Percentiles rank a stretch among this genome's conserved stretches.
Conservation (phyloP, 495 filamentous ascomycete species). For the Aeminium ludgeri region DNA sequence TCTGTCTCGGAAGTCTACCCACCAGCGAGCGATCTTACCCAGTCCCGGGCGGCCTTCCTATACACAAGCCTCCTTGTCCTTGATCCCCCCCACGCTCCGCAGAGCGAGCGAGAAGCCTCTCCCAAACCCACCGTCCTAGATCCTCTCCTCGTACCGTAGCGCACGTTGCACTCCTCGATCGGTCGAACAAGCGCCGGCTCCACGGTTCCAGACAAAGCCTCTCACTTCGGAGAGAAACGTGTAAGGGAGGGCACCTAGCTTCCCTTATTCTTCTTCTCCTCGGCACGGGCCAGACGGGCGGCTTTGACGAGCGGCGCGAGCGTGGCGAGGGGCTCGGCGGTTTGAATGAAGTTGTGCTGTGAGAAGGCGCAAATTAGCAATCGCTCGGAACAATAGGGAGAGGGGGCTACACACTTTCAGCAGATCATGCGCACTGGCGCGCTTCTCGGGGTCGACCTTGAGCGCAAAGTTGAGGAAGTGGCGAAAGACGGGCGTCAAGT, state of each 20-base stretch:
- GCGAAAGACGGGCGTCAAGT: constrained; percentile 60
- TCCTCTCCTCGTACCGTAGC: no score
- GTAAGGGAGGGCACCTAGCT: not conserved
- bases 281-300: constrained; percentile 62
- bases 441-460: constrained; percentile 91
- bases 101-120: no score
- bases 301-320: constrained; percentile 72
- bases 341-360: constrained; percentile 79
- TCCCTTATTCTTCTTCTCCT: constrained; percentile 53
- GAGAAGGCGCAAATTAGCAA: constrained; percentile 2
- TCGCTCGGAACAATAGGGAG: not conserved
- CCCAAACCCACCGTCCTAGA: no score
- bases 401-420: constrained; percentile 47
- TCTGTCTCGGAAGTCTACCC: no score
- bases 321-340: constrained; percentile 56
- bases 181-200: no score
- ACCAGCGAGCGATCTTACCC: no score
- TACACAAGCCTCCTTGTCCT: no score
- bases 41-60: no score
- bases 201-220: no score
- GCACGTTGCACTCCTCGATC: no score
- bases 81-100: no score
- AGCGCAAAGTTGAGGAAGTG: constrained; percentile 83
- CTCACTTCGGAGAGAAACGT: no score
- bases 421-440: constrained; percentile 83